Evolutionary conservation across 2,329 filamentous ascomycete genomes (phyloP), one percentile per base, ranked within the genome.

Genomic region (Thelonectria discophora): DNA sequence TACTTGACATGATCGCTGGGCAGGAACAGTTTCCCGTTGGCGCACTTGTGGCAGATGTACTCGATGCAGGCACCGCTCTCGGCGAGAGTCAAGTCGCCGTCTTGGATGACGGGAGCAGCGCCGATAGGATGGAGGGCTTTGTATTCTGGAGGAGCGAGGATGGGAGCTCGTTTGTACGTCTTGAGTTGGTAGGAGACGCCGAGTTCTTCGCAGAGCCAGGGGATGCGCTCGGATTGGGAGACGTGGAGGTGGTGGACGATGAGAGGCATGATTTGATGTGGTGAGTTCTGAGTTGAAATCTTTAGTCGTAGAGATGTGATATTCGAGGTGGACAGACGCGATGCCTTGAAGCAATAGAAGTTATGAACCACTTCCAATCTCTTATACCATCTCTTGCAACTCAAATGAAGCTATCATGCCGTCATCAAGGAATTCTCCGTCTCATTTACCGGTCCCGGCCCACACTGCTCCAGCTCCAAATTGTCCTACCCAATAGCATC

Each of bases 171-270:
- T 18, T 58, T 48, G 42, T 72, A 70, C 1, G 37, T 42, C 30
- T 69, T 71, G 11, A 72, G 64, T 8, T 70, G 55, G 40, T 90
- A 90, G 2, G 78, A 71, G 53, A 90, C 74, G 49, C 75, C 73
- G 17, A 90, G 83, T 73, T 90, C 88, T 73, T 90, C 88, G 72
- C 86, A 86, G 47, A 90, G 82, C 82, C 85, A 90, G 69, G 84
- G 76, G 53, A 90, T 80, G 42, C 88, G 86, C 72, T 90, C 87
- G 37, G 86, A 88, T 72, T 90, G 86, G 11, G 85, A 87, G 72
- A 79, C 68, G 47, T 80, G 77, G n/a, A 87, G 81, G 66, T 87
- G 84, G 69, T 87, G 84, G 18, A 86, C 66, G 30, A 73, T 75
- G 45, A 84, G 73, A 11, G 49, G n/a, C 69, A 71, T 71, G 13